Base-by-base conservation (phyloP, 805 yeast genomes). In the Zygosaccharomyces bisporus region DNA sequence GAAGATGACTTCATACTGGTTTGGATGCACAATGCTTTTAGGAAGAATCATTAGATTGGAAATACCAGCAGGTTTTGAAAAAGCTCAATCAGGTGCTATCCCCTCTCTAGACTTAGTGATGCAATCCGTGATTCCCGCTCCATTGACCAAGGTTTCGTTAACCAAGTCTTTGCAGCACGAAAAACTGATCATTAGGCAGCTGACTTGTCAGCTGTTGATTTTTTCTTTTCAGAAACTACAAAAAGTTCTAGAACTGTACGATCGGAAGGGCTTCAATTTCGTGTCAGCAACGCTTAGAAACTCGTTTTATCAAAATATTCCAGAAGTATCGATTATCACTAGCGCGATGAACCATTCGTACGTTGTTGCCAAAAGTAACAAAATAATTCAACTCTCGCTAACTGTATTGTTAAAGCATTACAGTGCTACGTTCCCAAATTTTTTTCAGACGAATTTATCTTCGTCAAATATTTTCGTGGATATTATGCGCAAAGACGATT, bases 1-100 rank as follows among this genome's bases (percentile, higher is more conserved):
- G 0, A 77, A 81, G 39, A 67, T 84, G 44, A 73, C 91, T 1
- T 81, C 91, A 9, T 87, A 84, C 68, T 90, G 95, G 89, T 71
- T 88, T 37, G 85, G 93, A 6, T 83, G 77, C 63, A 76, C 87
- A 1, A 68, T 82, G 19, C 61, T 87, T 2, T 66, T 82, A 35
- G 72, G 81, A 1, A 77, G 79, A 45, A 71, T 86, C 4, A 71
- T 86, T n/a, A 71, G 72, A 21, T 53, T 81, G 3, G 76, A 79
- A 1, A 57, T 83, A 6, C 88, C 93, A 0, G 51, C 48, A 8
- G 61, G 64, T 5, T 60, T 71, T 30, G 34, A 44, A 9, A 50
- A 50, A 3, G 57, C 60, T 18, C 57, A 63, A 25, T 48, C 60
- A 18, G 57, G 61, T 41, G 55, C 54, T 3, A 14, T 51, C 10